Base-by-base conservation (phyloP, 2,329 filamentous ascomycete genomes). In the Cladobotryum protrusum region DNA sequence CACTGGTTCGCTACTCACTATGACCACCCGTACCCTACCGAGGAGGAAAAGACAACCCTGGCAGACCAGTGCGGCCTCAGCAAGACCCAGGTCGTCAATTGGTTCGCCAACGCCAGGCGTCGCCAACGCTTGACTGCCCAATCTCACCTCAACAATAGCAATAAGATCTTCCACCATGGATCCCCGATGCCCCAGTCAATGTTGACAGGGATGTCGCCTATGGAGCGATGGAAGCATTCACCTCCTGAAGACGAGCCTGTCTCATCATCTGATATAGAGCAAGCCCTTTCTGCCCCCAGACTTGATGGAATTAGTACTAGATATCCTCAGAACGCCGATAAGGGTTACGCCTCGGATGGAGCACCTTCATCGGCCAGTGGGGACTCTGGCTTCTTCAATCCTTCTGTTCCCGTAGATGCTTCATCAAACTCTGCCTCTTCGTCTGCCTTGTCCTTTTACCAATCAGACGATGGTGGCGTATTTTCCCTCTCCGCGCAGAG, bases 81-180 rank as follows among this genome's bases (percentile, higher is more conserved):
- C 17, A 63, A 63, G 45, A 71, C 66, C 2, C 71, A 75, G 33
- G 68, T 77, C 3, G 61, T 70, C 18, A 75, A 74, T 46, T 78
- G 74, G 74, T 77, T 78, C 54, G 68, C 73, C 18, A 78, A 78
- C 54, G 73, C 73, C 1, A 66, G 75, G 17, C 68, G 75, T 7
- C 72, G 74, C 1, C 70, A 76, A 39, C 69, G 72, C 7, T 59
- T 72, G 35, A 58, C 64, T 43, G 35, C 59, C 35, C 61, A 61
- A 17, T 59, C 60, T 4, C 62, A 62, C 17, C 42, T 56, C 17
- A 62, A 58, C n/a, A 54, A 54, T n/a, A 57, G 51, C 3, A 54
- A 43, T 33, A 57, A 56, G 48, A 46, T 64, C 20, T 66, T 65
- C 54, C 63, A 62, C 9, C 63, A 66, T 0, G 72, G 71, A 2